Evolutionary conservation across 306 rosid genomes (phyloP).

Genomic region (Quercus engelmannii): DNA sequence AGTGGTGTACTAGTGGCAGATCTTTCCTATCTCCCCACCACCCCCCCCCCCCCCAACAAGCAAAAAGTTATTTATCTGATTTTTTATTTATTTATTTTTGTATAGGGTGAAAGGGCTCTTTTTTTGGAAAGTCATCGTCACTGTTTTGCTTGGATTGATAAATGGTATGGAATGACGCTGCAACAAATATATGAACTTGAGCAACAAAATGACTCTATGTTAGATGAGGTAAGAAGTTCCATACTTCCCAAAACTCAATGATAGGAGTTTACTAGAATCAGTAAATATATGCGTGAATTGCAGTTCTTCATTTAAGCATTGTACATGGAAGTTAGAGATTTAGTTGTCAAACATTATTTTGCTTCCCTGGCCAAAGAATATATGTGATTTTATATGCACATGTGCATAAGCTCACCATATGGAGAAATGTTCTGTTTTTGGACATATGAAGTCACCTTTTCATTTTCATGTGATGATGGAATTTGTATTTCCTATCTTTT

Average conservation of each 20-base stretch:
- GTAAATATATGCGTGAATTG: neutral
- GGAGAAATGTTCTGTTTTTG: too few relatives aligned
- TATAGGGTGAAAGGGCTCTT: slow-evolving; percentile 47
- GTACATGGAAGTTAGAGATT: neutral
- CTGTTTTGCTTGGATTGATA: slow-evolving; percentile 45
- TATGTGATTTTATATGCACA: neutral
- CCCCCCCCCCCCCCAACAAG: neutral
- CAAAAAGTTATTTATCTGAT: neutral
- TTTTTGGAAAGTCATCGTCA: slow-evolving; percentile 42
- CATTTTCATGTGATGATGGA: neutral
- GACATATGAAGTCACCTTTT: too few relatives aligned
- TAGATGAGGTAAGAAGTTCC: slow-evolving; percentile 26
- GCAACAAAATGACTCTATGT: slow-evolving; percentile 11
- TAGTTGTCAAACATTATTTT: neutral
- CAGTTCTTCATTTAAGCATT: neutral
- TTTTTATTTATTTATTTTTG: neutral
- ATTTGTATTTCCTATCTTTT: neutral
- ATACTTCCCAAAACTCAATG: neutral
- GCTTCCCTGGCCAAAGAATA: neutral
- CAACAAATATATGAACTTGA: slow-evolving; percentile 30
- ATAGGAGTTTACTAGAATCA: neutral
- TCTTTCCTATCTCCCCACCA: neutral
- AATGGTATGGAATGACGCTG: slow-evolving; percentile 42
- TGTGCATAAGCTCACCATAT: neutral
- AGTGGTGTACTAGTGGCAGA: neutral